Evolutionary conservation across 139 green algal genomes (phyloP).

Genomic region (Asterochloris erici): DNA sequence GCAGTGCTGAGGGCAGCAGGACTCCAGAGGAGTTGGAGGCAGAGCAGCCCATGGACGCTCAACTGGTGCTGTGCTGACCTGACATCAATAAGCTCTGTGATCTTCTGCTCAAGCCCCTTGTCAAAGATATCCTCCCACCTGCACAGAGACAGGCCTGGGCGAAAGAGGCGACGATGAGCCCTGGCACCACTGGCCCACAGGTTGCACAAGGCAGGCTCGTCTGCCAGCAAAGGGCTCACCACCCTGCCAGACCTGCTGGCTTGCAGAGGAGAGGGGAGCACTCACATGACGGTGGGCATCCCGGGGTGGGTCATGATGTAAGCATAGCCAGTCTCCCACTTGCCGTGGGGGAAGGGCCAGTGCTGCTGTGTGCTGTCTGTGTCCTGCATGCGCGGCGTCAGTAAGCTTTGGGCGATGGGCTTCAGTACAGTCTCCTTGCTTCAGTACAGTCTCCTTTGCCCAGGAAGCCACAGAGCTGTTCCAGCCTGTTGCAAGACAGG

Average conservation of each 20-base stretch:
- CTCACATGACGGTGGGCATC: conserved; percentile 76
- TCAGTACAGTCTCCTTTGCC: background rate
- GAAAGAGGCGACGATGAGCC: too few relatives aligned
- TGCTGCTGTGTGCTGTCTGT: conserved; percentile 60
- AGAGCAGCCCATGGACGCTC: too few relatives aligned
- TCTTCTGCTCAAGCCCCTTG: background rate
- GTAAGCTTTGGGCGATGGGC: too few relatives aligned
- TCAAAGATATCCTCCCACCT: background rate
- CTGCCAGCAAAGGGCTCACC: too few relatives aligned
- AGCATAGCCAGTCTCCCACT: conserved; percentile 77
- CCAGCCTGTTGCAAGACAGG: background rate
- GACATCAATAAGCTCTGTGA: background rate
- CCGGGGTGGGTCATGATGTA: conserved; percentile 96
- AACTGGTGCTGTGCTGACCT: background rate
- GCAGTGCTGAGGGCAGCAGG: too few relatives aligned
- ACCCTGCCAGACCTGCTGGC: too few relatives aligned
- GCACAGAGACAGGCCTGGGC: too few relatives aligned
- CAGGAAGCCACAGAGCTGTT: background rate
- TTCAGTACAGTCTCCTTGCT: background rate
- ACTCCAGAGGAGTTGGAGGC: too few relatives aligned
- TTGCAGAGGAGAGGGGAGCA: conserved; percentile 64
- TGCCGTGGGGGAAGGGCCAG: conserved; percentile 77
- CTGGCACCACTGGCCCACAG: too few relatives aligned
- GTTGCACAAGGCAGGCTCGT: too few relatives aligned
- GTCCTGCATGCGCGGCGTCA: background rate